phyloP scores from a whole-genome alignment of 306 rosid species.

The Vigna reflexopilosa region DNA sequence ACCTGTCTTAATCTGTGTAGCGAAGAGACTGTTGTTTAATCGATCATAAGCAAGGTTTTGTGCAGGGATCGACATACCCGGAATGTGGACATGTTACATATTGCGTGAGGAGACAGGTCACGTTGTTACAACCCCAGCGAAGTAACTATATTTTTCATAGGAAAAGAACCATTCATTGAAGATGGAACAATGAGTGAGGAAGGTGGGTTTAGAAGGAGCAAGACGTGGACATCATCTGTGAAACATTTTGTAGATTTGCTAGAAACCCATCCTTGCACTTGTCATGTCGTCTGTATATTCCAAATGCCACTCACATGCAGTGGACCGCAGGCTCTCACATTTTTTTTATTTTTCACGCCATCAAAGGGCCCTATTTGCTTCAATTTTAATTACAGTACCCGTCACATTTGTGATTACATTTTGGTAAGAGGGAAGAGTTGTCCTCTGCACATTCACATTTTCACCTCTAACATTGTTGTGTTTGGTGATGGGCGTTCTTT shows the following conservation, averaged over 20 bases:
- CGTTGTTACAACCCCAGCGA: constrained; percentile 26
- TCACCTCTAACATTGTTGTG: no score
- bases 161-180: constrained; percentile 38
- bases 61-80: neutral
- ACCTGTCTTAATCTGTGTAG: neutral
- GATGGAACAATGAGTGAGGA: constrained; percentile 27
- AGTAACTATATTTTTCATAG: constrained; percentile 13
- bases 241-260: constrained; percentile 39
- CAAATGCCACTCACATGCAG: constrained; percentile 46
- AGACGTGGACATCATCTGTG: constrained; percentile 40
- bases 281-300: constrained; percentile 36
- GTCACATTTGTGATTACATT: neutral
- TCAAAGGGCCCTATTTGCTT: neutral
- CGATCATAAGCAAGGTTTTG: constrained; percentile 17
- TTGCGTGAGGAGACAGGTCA: constrained; percentile 44
- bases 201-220: constrained; percentile 14
- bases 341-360: neutral
- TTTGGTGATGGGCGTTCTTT: no score
- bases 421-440: no score
- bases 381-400: neutral
- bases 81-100: constrained; percentile 32
- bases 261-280: constrained; percentile 43
- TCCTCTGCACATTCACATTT: no score
- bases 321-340: constrained; percentile 36
- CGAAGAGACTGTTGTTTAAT: constrained; percentile 23